Evolutionary conservation across 176 grass and related monocot species (phyloP).

Genomic region (Puya raimondii): DNA sequence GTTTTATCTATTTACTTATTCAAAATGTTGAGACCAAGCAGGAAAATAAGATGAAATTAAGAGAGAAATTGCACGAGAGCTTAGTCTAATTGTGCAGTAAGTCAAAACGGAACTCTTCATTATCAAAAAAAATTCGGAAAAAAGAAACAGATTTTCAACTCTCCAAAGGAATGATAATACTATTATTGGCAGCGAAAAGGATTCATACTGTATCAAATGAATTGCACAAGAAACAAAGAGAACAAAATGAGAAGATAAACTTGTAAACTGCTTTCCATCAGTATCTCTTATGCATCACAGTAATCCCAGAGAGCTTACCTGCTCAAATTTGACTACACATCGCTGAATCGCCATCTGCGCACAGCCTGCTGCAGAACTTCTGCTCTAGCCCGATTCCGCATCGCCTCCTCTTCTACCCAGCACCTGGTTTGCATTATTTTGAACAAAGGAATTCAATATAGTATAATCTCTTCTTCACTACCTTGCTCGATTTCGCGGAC

Average conservation of each 20-base stretch:
- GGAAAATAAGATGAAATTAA: too few species aligned
- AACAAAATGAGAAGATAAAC: not conserved
- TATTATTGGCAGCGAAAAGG: too few species aligned
- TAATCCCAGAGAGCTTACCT: not conserved
- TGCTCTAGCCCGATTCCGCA: slow-evolving; percentile 20
- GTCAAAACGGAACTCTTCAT: too few species aligned
- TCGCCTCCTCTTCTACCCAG: slow-evolving; percentile 65
- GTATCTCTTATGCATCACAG: not conserved
- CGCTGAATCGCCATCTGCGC: slow-evolving; percentile 40
- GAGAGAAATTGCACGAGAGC: too few species aligned
- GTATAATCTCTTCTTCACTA: not conserved
- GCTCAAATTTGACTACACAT: not conserved
- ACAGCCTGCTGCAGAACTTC: slow-evolving; percentile 38
- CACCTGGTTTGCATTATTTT: slow-evolving; percentile 18
- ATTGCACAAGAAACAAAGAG: not conserved
- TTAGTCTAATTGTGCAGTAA: too few species aligned
- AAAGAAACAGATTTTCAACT: not conserved
- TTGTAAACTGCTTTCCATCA: not conserved
- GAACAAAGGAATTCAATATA: not conserved
- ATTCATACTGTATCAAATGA: not conserved
- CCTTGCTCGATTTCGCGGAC: too few species aligned
- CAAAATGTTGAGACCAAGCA: too few species aligned
- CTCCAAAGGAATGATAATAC: not conserved
- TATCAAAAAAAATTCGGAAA: too few species aligned
- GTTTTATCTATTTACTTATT: too few species aligned